These are phyloP conservation scores for Malus asiatica DNA, from an alignment of 306 rosid species.

Conservation along the genomic window DNA sequence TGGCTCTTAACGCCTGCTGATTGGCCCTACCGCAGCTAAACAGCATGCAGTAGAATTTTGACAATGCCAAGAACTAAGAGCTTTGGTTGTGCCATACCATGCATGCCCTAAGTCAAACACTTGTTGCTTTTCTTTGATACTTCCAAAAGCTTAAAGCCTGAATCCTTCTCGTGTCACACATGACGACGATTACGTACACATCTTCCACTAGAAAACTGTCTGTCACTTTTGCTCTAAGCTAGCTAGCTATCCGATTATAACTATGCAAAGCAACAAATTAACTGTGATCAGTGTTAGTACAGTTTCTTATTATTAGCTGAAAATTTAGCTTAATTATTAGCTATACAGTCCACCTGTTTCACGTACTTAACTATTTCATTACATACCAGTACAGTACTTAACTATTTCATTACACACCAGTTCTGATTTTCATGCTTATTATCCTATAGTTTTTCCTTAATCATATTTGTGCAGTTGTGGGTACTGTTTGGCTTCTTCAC, in stretches of 20 bases:
- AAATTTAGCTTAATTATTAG: neutral
- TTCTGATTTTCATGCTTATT: neutral
- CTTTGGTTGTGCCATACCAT: neutral
- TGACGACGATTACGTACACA: neutral
- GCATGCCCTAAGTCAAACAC: neutral
- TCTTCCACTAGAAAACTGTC: neutral
- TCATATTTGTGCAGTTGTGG: too few relatives aligned
- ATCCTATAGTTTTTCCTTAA: too few relatives aligned
- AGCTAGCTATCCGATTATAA: neutral
- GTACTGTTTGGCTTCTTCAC: too few relatives aligned
- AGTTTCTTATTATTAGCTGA: neutral
- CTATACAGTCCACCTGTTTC: too few relatives aligned
- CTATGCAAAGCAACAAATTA: neutral
- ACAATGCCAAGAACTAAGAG: neutral
- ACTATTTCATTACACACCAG: too few relatives aligned
- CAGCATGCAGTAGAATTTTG: neutral
- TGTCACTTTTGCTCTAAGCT: neutral
- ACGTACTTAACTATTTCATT: too few relatives aligned
- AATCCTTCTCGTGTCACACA: neutral
- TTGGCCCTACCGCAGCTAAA: neutral
- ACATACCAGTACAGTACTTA: too few relatives aligned
- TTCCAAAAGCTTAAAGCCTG: neutral
- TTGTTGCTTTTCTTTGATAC: constrained; percentile 3
- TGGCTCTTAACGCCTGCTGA: neutral
- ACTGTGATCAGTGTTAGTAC: neutral